Evolutionary conservation across 139 green algal genomes (phyloP).

Genomic region (Picochlorum sp.): DNA sequence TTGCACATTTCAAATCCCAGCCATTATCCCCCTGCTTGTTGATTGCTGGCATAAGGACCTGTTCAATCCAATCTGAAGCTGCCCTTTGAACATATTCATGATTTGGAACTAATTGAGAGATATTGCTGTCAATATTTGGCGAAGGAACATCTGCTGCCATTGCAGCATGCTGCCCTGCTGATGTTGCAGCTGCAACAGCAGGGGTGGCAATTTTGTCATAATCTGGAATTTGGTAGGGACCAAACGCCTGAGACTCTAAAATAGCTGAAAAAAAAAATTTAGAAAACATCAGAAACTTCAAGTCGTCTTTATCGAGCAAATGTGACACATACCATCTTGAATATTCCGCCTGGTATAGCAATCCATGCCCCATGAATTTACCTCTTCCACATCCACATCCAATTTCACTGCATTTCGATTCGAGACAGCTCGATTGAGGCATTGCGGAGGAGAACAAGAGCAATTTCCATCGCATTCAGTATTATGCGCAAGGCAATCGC

Average conservation of each 20-base stretch:
- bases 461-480: conserved; percentile 42
- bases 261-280: conserved; percentile 4
- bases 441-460: conserved; percentile 13
- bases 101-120: neutral
- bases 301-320: no score
- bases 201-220: neutral
- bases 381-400: conserved; percentile 49
- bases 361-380: conserved; percentile 77
- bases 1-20: conserved; percentile 45
- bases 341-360: conserved; percentile 74
- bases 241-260: conserved; percentile 35
- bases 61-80: conserved; percentile 49
- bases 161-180: conserved; percentile 4
- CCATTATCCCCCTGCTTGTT: conserved; percentile 39
- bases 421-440: conserved; percentile 32
- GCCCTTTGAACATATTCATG: neutral
- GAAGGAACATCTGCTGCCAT: conserved; percentile 4
- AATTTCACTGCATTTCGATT: conserved; percentile 26
- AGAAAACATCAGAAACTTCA: neutral
- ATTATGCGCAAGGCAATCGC: conserved; percentile 38
- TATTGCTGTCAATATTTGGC: neutral
- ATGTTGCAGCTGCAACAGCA: neutral
- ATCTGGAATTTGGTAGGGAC: conserved; percentile 18
- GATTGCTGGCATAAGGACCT: conserved; percentile 42
- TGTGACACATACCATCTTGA: conserved; percentile 26